Percentiles rank a stretch among this genome's conserved stretches.
Conservation (phyloP, 176 grass and related monocot genomes). For the Oryza glaberrima region DNA sequence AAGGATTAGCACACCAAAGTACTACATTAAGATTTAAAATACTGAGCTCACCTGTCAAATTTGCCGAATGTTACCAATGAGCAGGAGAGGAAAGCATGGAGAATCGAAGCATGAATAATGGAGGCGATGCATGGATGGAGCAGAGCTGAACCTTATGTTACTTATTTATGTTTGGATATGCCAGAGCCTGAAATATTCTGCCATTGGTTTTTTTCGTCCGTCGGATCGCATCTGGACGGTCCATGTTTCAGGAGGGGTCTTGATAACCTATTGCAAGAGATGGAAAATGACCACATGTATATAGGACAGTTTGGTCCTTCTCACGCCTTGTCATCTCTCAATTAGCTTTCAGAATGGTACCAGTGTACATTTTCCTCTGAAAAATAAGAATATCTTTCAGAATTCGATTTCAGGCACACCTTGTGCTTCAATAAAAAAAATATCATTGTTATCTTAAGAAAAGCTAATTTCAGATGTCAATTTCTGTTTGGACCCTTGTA, state of each 20-base stretch:
- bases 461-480: neutral
- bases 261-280: constrained; percentile 15
- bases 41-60: constrained; percentile 17
- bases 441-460: neutral
- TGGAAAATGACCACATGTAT: neutral
- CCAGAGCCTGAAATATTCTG: neutral
- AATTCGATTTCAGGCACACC: neutral
- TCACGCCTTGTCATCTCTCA: constrained; percentile 13
- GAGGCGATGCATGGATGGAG: neutral
- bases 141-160: neutral
- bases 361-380: too few species aligned
- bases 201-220: neutral
- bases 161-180: neutral
- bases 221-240: neutral
- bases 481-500: neutral
- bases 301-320: constrained; percentile 12
- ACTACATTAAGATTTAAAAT: neutral
- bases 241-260: neutral
- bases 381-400: neutral
- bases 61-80: neutral
- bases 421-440: neutral
- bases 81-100: neutral
- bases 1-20: neutral
- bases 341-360: neutral
- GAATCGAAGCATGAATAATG: neutral